Percentiles rank a stretch among this genome's conserved stretches.
phyloP scores from a whole-genome alignment of 164 flowering plant genomes.

The Vitis amurensis region DNA sequence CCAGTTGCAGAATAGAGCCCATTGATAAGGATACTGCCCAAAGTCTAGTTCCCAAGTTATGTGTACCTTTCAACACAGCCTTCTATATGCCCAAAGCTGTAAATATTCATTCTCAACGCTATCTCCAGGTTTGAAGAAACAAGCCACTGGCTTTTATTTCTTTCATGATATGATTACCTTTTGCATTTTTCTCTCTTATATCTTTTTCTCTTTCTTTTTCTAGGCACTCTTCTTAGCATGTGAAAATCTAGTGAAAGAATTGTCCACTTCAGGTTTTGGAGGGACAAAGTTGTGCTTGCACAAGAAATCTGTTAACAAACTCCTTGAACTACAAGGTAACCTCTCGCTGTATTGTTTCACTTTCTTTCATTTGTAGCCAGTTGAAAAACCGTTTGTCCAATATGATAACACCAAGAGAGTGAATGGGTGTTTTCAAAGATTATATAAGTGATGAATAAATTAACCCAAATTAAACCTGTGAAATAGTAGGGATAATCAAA shows the following conservation, averaged over 20 bases:
- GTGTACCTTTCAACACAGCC: constrained; percentile 65
- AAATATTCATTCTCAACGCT: constrained; percentile 69
- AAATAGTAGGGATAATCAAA: too few species aligned
- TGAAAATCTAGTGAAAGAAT: constrained; percentile 44
- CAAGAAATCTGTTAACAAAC: constrained; percentile 48
- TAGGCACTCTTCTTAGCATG: constrained; percentile 89
- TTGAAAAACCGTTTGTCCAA: too few species aligned
- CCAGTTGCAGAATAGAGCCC: constrained; percentile 70
- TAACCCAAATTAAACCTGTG: too few species aligned
- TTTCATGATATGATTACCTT: neutral
- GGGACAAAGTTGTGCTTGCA: constrained; percentile 47
- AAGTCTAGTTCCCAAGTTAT: constrained; percentile 59
- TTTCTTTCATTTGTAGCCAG: neutral
- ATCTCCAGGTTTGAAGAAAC: constrained; percentile 63
- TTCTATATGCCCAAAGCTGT: constrained; percentile 93
- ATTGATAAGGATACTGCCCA: constrained; percentile 53
- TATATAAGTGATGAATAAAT: too few species aligned
- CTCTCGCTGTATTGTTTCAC: neutral
- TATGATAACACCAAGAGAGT: too few species aligned
- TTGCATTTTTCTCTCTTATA: constrained; percentile 1
- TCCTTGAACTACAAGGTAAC: constrained; percentile 66
- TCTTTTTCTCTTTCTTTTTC: constrained; percentile 12
- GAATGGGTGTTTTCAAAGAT: too few species aligned
- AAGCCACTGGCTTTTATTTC: neutral
- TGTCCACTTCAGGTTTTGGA: constrained; percentile 30